Conservation (phyloP, 768 basidiomycete species). For the Lepiota subincarnata region DNA sequence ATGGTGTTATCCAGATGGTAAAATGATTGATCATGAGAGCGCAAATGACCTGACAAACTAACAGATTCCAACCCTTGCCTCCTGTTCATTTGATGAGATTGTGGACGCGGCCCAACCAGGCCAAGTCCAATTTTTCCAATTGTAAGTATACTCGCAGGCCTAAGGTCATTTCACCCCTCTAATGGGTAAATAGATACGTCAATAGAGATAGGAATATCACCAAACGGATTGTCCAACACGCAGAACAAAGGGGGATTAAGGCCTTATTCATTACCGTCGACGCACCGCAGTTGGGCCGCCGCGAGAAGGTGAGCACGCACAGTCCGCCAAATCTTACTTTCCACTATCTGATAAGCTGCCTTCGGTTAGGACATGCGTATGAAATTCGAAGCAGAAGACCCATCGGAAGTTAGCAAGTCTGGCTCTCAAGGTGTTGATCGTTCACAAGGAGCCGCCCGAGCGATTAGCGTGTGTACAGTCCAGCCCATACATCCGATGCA, state of each 20-base stretch:
- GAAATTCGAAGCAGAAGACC: constrained; percentile 86
- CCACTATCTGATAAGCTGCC: neutral
- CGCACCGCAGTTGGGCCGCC: constrained; percentile 90
- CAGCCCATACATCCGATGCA: neutral
- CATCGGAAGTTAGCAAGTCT: constrained; percentile 48
- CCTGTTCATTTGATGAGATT: constrained; percentile 94
- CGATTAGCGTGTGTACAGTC: constrained; percentile 67
- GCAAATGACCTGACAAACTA: constrained; percentile 1
- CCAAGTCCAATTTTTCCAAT: constrained; percentile 83
- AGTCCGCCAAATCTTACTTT: neutral
- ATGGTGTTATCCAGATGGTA: constrained; percentile 48
- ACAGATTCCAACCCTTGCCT: constrained; percentile 92
- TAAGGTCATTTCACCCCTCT: neutral
- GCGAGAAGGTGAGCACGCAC: constrained; percentile 59
- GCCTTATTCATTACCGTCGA: constrained; percentile 97
- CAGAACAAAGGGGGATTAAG: constrained; percentile 86
- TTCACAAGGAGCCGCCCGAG: constrained; percentile 89
- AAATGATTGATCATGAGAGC: neutral
- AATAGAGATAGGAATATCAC: constrained; percentile 88
- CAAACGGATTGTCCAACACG: constrained; percentile 82
- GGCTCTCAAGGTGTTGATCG: constrained; percentile 64
- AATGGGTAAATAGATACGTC: constrained; percentile 57
- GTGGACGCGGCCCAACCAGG: constrained; percentile 78
- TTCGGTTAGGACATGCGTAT: constrained; percentile 78
- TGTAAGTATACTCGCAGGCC: constrained; percentile 39